Conservation (phyloP, 495 filamentous ascomycete genomes). For the Aspergillus affinis region DNA sequence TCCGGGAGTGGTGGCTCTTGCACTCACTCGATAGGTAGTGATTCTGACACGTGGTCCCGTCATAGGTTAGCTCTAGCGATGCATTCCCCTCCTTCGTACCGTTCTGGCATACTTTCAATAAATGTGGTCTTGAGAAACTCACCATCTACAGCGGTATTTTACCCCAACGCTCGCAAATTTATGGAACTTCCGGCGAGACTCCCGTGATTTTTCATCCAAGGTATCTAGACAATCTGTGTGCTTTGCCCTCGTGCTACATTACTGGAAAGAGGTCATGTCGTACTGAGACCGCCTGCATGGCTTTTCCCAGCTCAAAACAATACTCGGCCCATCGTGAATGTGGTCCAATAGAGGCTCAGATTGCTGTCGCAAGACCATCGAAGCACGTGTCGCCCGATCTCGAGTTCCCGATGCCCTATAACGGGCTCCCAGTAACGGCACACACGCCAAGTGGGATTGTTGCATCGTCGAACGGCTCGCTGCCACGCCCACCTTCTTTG, state of each 20-base stretch:
- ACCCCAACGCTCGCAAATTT: slow-evolving; percentile 35
- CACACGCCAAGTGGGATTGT: slow-evolving; percentile 36
- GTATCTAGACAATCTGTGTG: slow-evolving; percentile 31
- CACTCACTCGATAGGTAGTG: slow-evolving; percentile 34
- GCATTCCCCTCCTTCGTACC: slow-evolving; percentile 9
- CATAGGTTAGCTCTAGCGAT: slow-evolving; percentile 41
- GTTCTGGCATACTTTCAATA: slow-evolving; percentile 3
- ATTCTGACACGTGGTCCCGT: slow-evolving; percentile 41
- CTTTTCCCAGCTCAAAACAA: slow-evolving; percentile 35
- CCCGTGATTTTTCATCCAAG: slow-evolving; percentile 47
- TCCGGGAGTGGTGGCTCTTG: slow-evolving; percentile 32
- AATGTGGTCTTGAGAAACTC: slow-evolving; percentile 23
- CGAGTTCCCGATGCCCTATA: slow-evolving; percentile 35
- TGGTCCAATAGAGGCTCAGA: slow-evolving; percentile 31
- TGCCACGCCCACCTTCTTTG: slow-evolving; percentile 28
- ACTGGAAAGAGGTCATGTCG: slow-evolving; percentile 5
- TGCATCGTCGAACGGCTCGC: slow-evolving; percentile 36
- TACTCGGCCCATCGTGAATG: slow-evolving; percentile 34
- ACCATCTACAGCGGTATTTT: slow-evolving; percentile 33
- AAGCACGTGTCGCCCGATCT: slow-evolving; percentile 30
- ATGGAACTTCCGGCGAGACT: slow-evolving; percentile 30
- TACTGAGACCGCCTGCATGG: slow-evolving; percentile 16
- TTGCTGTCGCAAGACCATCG: slow-evolving; percentile 19
- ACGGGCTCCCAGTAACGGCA: slow-evolving; percentile 29
- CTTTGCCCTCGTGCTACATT: slow-evolving; percentile 12